phyloP scores from a whole-genome alignment of 257 asterid genomes.

The Vinca minor region DNA sequence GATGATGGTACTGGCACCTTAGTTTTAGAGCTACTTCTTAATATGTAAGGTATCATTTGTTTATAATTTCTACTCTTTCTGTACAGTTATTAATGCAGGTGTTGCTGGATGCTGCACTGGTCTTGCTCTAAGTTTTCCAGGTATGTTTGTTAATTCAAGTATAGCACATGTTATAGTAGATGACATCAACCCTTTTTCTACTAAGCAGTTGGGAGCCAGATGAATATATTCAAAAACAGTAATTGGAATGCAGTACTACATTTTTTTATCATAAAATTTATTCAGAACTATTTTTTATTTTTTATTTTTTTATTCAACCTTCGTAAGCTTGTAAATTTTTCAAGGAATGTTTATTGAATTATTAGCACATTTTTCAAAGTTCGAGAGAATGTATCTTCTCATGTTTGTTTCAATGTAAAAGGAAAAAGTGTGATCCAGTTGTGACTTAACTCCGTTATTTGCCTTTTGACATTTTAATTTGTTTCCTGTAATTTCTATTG shows the following conservation, averaged over 20 bases:
- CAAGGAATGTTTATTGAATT: background rate
- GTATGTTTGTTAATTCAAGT: slow-evolving; percentile 24
- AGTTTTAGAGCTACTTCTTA: background rate
- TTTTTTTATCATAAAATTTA: background rate
- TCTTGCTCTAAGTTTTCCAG: slow-evolving; percentile 88
- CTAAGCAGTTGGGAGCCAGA: background rate
- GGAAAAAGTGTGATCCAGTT: background rate
- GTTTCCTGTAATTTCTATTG: background rate
- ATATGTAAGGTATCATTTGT: slow-evolving; percentile 6
- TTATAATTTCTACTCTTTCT: slow-evolving; percentile 6
- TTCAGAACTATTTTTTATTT: too few relatives aligned
- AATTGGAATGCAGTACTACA: background rate
- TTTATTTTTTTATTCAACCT: background rate
- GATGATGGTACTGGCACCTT: slow-evolving; percentile 60
- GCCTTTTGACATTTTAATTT: background rate
- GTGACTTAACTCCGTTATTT: background rate
- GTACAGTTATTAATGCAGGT: slow-evolving; percentile 78
- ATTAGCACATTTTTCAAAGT: background rate
- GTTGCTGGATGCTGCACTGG: slow-evolving; percentile 98
- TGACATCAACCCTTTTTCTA: background rate
- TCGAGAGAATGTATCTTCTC: background rate
- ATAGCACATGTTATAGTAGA: background rate
- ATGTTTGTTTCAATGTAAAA: background rate
- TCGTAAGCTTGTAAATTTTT: background rate
- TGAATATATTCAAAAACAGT: background rate